phyloP scores from a whole-genome alignment of 2,329 filamentous ascomycete species.

The Calonectria fujianensis region DNA sequence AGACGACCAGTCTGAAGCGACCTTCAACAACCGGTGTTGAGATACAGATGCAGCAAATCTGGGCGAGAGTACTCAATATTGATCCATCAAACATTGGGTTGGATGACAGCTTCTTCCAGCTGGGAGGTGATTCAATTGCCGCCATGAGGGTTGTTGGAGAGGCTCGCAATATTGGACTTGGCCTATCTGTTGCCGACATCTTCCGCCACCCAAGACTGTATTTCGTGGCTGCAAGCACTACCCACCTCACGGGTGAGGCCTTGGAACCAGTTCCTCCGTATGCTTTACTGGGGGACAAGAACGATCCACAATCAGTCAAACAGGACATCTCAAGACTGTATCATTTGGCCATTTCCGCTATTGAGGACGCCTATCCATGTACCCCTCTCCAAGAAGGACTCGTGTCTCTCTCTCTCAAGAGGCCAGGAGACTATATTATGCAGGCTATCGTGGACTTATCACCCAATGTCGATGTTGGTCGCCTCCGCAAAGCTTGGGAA shows the following conservation, averaged over 20 bases:
- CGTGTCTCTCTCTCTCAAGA: conserved; percentile 54
- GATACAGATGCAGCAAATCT: neutral
- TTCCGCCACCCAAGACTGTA: neutral
- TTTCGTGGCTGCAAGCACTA: too few relatives aligned
- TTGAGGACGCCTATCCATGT: conserved; percentile 60
- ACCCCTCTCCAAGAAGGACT: conserved; percentile 60
- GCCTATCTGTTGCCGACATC: neutral
- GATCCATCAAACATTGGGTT: neutral
- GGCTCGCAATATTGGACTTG: neutral
- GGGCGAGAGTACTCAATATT: neutral
- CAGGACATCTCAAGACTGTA: neutral
- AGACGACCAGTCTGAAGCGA: neutral
- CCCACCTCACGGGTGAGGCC: too few relatives aligned
- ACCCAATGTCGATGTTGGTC: conserved; percentile 2
- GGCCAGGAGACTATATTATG: conserved; percentile 44
- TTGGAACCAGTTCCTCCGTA: too few relatives aligned
- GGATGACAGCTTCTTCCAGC: conserved; percentile 17
- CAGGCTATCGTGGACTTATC: conserved; percentile 41
- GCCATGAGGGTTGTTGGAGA: conserved; percentile 5
- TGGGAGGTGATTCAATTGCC: conserved; percentile 5
- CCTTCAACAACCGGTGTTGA: conserved; percentile 3
- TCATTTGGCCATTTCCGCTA: neutral
- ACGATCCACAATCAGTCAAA: neutral
- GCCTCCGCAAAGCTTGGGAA: conserved; percentile 41
- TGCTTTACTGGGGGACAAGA: too few relatives aligned